phyloP scores from a whole-genome alignment of 306 rosid genomes.

The Sicyos baderoa region DNA sequence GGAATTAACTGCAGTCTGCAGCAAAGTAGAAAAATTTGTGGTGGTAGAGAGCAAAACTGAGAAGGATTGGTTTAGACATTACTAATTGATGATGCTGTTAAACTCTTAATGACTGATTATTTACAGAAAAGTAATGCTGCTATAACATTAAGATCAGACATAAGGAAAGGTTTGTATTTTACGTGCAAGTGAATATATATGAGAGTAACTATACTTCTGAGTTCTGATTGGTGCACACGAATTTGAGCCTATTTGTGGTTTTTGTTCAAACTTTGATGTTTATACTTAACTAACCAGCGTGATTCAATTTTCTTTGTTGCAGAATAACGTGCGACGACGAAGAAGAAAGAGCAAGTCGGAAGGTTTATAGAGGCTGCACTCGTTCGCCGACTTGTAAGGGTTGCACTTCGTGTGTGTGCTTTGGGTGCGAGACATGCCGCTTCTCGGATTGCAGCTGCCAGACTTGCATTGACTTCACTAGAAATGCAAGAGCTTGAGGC shows the following conservation, averaged over 20 bases:
- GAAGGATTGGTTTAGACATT: neutral
- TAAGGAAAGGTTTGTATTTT: no score
- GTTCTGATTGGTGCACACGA: no score
- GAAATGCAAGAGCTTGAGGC: slow-evolving; percentile 31
- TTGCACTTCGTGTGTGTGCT: slow-evolving; percentile 93
- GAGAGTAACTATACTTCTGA: neutral
- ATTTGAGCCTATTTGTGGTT: no score
- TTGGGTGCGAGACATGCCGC: slow-evolving; percentile 82
- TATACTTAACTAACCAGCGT: no score
- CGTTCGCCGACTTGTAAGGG: slow-evolving; percentile 90
- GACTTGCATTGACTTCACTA: slow-evolving; percentile 88
- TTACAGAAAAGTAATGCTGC: neutral
- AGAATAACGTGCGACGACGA: slow-evolving; percentile 80
- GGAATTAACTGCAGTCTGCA: no score
- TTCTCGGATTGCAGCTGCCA: slow-evolving; percentile 95
- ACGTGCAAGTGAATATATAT: neutral
- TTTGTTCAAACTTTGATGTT: neutral
- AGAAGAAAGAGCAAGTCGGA: slow-evolving; percentile 84
- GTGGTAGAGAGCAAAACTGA: neutral
- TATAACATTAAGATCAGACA: neutral
- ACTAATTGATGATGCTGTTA: neutral
- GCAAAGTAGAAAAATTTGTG: neutral
- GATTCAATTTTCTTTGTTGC: slow-evolving; percentile 13
- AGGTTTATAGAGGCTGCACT: slow-evolving; percentile 76
- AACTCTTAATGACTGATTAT: neutral